Base-by-base conservation (phyloP, 768 basidiomycete genomes). In the Rhizopogon salebrosus region DNA sequence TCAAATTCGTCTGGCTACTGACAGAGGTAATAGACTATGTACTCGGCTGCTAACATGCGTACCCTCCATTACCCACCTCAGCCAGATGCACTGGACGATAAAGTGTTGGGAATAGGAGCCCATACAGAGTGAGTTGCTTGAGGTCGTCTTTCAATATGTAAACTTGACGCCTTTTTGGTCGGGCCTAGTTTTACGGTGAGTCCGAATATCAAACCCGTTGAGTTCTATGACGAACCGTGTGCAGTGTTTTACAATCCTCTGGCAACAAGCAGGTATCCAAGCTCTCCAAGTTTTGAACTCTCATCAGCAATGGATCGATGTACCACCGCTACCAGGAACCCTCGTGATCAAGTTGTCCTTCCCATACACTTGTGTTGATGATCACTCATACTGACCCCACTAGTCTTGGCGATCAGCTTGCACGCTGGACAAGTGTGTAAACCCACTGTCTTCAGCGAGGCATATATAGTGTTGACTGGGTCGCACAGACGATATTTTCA, bases 211-310 rank as follows among this genome's bases (percentile, higher is more conserved):
- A 36, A 20, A 46, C 14, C 7, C 22, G 16, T 14, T 34, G 36
- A 6, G 14, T 31, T 20, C 22, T 14, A 39, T 34, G 31, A 34
- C 13, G 31, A 55, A 54, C 34, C 48, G 52, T 52, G 49, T 54
- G 13, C 63, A 93, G 88, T 92, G 89, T 70, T 94, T 97, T 69
- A 95, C 93, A 3, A 86, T 95, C 49, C 77, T 95, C 35, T 89
- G 86, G 82, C 82, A 88, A 75, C 79, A 85, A 64, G 64, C 66
- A 70, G 68, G 67, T n/a, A 70, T 78, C 5, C 71, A 67, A n/a
- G 76, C 78, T 0, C 65, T 84, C 38, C 80, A 82, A 53, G 80
- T 80, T 4, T 67, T 80, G 58, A 82, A 81, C 61, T 63, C 70
- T 5, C 57, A 64, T 14, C 75, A 77, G 1, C 64, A 80, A 52